Percentiles rank a stretch among this genome's conserved stretches.
Evolutionary conservation across 148 eudicot species (phyloP).

Genomic region (Chenopodium album): DNA sequence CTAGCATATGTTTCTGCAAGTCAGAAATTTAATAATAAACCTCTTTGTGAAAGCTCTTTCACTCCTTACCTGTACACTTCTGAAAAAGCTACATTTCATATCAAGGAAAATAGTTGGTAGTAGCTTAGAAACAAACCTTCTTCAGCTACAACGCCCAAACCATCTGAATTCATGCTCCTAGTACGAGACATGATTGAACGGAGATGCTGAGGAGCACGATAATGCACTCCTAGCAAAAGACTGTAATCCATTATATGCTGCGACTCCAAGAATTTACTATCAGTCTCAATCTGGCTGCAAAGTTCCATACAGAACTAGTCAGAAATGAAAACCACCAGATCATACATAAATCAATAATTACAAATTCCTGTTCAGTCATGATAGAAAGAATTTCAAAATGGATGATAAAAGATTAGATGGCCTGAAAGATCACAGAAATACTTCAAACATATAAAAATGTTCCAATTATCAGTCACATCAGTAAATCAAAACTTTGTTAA

Average conservation of each 20-base stretch:
- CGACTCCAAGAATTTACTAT: constrained; percentile 83
- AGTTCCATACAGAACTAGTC: constrained; percentile 10
- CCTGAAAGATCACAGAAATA: background rate
- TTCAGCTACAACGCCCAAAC: constrained; percentile 79
- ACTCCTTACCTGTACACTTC: background rate
- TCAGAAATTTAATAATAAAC: background rate
- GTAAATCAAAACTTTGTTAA: background rate
- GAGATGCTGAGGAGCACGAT: constrained; percentile 88
- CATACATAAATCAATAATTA: background rate
- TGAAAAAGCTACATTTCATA: background rate
- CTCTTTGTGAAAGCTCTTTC: background rate
- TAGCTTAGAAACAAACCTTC: constrained; percentile 47
- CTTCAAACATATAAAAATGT: background rate
- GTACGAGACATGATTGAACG: constrained; percentile 46
- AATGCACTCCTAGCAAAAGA: constrained; percentile 46
- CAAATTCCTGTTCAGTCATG: background rate
- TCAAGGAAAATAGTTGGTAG: background rate
- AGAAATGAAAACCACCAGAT: background rate
- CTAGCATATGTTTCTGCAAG: background rate
- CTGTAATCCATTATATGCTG: constrained; percentile 50
- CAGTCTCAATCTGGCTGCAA: constrained; percentile 91
- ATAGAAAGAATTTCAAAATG: constrained; percentile 7
- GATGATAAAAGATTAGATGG: background rate
- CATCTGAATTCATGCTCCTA: constrained; percentile 48
- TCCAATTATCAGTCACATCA: background rate